Percentiles rank a stretch among this genome's conserved stretches.
phyloP scores from a whole-genome alignment of 768 basidiomycete genomes.

The Kwoniella mangroviensis region DNA sequence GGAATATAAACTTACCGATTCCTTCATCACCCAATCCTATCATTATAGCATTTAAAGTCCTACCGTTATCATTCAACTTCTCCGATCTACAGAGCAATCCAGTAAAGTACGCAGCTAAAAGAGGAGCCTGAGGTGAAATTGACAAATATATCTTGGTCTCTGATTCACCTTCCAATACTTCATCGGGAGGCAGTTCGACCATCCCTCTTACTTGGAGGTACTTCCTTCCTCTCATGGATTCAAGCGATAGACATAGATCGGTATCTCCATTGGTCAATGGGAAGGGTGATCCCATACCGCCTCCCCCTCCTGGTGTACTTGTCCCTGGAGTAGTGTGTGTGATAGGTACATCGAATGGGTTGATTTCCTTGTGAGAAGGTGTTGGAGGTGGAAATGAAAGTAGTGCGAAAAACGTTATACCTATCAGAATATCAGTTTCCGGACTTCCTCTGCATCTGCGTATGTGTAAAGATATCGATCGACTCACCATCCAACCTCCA shows the following conservation, averaged over 20 bases:
- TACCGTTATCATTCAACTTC: slow-evolving; percentile 31
- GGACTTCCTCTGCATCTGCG: not conserved
- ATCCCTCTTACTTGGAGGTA: slow-evolving; percentile 49
- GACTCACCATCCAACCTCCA: slow-evolving; percentile 52
- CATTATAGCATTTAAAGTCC: slow-evolving; percentile 46
- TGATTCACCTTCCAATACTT: slow-evolving; percentile 37
- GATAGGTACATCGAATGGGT: slow-evolving; percentile 47
- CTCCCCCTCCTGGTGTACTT: not conserved
- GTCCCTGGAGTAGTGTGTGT: slow-evolving; percentile 5
- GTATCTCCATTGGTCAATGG: slow-evolving; percentile 41
- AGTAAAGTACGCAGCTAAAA: slow-evolving; percentile 48
- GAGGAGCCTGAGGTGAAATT: slow-evolving; percentile 36
- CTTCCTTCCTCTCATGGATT: slow-evolving; percentile 54
- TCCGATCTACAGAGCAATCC: slow-evolving; percentile 38
- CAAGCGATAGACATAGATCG: slow-evolving; percentile 55
- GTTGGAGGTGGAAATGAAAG: slow-evolving; percentile 39
- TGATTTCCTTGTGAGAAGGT: slow-evolving; percentile 33
- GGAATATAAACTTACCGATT: slow-evolving; percentile 31
- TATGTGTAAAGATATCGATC: not conserved
- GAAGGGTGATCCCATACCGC: slow-evolving; percentile 39
- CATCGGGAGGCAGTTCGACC: slow-evolving; percentile 42
- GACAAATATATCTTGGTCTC: slow-evolving; percentile 48
- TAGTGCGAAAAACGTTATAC: slow-evolving; percentile 50
- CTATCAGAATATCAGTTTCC: slow-evolving; percentile 17
- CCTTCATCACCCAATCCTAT: slow-evolving; percentile 55